A percentile compares a stretch with the other conserved stretches of the same genome.
These are phyloP conservation scores for Drechslerella stenobrocha DNA, from an alignment of 2,329 filamentous ascomycete species.

Conservation along the genomic window DNA sequence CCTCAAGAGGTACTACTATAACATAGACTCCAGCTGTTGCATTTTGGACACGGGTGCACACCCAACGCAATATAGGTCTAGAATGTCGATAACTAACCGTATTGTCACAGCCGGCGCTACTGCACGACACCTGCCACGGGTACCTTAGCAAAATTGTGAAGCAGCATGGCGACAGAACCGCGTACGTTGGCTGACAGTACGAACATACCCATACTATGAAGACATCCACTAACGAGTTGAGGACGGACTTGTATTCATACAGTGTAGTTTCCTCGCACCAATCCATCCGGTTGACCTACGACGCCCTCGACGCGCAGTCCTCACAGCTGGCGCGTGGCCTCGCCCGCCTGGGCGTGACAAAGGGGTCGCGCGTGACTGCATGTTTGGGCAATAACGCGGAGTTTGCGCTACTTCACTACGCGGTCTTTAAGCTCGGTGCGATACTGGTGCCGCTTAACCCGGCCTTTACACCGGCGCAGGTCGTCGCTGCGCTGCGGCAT, in stretches of 20 bases:
- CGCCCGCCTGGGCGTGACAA: slow-evolving; percentile 70
- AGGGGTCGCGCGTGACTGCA: slow-evolving; percentile 82
- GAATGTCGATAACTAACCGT: background rate
- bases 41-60: slow-evolving; percentile 13
- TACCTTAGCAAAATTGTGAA: slow-evolving; percentile 37
- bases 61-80: slow-evolving; percentile 6
- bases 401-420: slow-evolving; percentile 78
- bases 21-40: background rate
- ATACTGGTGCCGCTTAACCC: slow-evolving; percentile 93
- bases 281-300: slow-evolving; percentile 69
- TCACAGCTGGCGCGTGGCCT: slow-evolving; percentile 75
- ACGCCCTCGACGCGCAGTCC: slow-evolving; percentile 72
- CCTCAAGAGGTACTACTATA: slow-evolving; percentile 26
- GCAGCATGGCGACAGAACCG: slow-evolving; percentile 38
- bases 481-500: slow-evolving; percentile 75
- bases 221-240: too few species aligned
- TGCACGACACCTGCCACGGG: slow-evolving; percentile 38
- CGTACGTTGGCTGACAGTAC: slow-evolving; percentile 13
- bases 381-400: slow-evolving; percentile 83
- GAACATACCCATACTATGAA: too few species aligned
- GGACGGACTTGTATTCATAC: too few species aligned
- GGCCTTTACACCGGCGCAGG: slow-evolving; percentile 77
- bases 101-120: slow-evolving; percentile 26
- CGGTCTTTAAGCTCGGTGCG: slow-evolving; percentile 90
- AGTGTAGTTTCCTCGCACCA: slow-evolving; percentile 67